Evolutionary conservation across 306 rosid genomes (phyloP), one percentile per base, ranked within the genome.

Genomic region (Cicer judaicum): DNA sequence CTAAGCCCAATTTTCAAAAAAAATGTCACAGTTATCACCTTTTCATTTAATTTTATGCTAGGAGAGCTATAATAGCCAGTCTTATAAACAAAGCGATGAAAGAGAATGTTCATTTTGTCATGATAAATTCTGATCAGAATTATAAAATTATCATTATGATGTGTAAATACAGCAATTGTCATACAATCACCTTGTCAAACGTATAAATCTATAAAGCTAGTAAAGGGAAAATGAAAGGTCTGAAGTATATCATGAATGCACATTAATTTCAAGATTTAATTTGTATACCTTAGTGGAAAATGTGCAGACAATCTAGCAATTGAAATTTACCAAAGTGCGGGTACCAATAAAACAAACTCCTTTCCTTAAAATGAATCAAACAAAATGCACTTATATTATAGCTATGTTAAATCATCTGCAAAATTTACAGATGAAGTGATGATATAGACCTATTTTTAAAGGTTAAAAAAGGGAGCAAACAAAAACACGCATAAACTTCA

Each of bases 171-270:
- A 65, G 64, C 13, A 5, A 68, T 36, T n/a, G 10, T 10, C 56
- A 71, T 13, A 15, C 40, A 42, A 53, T 44, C 61, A 55, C 49
- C 44, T 54, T 53, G 52, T 36, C 66, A 64, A 16, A 63, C 49
- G 18, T 36, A 42, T 70, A 70, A 14, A 70, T 10, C 43, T 49
- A 15, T 21, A 19, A 47, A 49, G 65, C 48, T 47, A 62, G 16
- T 19, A 72, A 73, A 1, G 9, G 63, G 63, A 77, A 44, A 43
- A 55, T 46, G 54, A 57, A 39, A 47, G 62, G 76, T 57, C 53
- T 48, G 46, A 11, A 16, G 64, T 55, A 29, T 56, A 68, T 46
- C 29, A 57, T 46, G 53, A 38, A 54, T 15, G 61, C 24, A 16
- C 57, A 57, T 44, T 24, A 67, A 55, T 44, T 29, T 67, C 24